Base-by-base conservation (phyloP, 31 red algal species). In the Odonthalia washingtoniensis region DNA sequence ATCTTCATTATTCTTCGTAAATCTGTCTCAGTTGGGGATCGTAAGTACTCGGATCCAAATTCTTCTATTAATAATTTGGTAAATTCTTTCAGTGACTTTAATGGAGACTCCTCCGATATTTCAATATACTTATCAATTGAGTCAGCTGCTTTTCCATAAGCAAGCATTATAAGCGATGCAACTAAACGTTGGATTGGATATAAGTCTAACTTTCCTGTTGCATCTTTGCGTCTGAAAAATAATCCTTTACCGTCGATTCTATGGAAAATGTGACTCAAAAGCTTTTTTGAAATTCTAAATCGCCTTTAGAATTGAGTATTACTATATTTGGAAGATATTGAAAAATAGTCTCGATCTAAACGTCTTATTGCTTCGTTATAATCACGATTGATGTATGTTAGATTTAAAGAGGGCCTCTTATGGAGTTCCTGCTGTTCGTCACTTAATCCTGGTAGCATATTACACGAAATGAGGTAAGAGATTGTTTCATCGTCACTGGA, bases 21-120 rank as follows among this genome's bases (percentile, higher is more conserved):
- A 36, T 80, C 85, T 24, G 12, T 42, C 14, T 49, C 1, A 3
- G 72, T 67, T 1, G 75, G 74, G 14, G 45, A 5, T 63, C 60
- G 37, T 12, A 88, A 4, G 39, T 88, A 88, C 43, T 88, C 18
- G 26, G 44, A 40, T 27, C 28, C 49, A 46, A 88, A 88, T 24
- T 34, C 21, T 4, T 74, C n/a, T 36, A 60, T 49, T 3, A 74
- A 32, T 40, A 35, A 30, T 14, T 26, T 6, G 5, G 14, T 52
- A 75, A 86, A 86, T 39, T 57, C 5, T 38, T 75, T 75, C 49
- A 74, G 38, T n/a, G 18, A 0, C 26, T 75, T 4, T 65, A 75
- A 39, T 60, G 12, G 21, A 57, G 12, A 57, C 21, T 9, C 12
- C 21, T 57, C 21, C 21, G 49, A 57, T 14, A 57, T 57, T 57